These are phyloP conservation scores for Pachyrhizus erosus DNA, from an alignment of 306 rosid species.

Conservation along the genomic window DNA sequence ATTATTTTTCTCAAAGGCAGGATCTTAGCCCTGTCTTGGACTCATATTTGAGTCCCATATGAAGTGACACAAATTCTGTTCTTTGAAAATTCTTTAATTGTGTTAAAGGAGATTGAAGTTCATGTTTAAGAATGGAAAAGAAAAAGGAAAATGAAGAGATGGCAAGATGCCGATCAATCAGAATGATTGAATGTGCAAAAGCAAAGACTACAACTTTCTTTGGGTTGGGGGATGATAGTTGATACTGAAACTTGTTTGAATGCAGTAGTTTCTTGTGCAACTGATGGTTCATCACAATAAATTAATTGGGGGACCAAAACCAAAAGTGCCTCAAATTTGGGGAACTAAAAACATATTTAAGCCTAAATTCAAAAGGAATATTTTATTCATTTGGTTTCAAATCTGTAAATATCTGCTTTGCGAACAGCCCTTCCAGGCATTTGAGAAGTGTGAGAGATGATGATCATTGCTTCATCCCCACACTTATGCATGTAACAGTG, in stretches of 20 bases:
- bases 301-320: no score
- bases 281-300: not conserved
- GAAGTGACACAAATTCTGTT: constrained; percentile 5
- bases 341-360: no score
- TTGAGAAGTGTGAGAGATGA: not conserved
- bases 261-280: not conserved
- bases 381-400: not conserved
- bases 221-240: not conserved
- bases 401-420: not conserved
- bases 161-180: not conserved
- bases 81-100: not conserved
- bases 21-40: not conserved
- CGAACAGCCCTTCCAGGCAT: not conserved
- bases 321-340: no score
- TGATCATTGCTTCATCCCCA: not conserved
- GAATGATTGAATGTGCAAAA: not conserved
- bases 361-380: not conserved
- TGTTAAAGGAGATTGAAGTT: not conserved
- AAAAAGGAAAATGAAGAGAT: constrained; percentile 11
- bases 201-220: not conserved
- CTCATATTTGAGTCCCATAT: not conserved
- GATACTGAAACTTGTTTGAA: not conserved
- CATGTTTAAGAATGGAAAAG: constrained; percentile 23
- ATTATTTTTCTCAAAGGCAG: not conserved
- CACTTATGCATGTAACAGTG: constrained; percentile 1